Percentiles rank a stretch among this genome's conserved stretches.
Conservation (phyloP, 1,284 basidiomycete genomes). For the Thecaphora thlaspeos region DNA sequence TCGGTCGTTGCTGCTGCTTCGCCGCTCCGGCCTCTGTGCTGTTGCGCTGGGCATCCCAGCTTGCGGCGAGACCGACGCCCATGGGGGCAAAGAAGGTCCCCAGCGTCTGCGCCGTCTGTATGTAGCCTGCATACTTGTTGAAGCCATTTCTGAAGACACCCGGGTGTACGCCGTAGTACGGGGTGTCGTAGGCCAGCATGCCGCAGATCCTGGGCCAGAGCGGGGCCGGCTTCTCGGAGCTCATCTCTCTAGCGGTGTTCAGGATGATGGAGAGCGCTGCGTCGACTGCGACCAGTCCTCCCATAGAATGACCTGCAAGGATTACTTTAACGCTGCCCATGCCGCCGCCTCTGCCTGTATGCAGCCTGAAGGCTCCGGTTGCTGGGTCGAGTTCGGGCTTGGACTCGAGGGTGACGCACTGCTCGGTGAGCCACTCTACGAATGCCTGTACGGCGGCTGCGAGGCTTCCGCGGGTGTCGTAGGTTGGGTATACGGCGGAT, state of each 20-base stretch:
- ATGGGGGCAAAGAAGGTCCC: constrained; percentile 60
- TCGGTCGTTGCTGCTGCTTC: background rate
- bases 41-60: constrained; percentile 38
- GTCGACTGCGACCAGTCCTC: constrained; percentile 71
- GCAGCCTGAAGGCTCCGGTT: constrained; percentile 15
- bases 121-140: constrained; percentile 73
- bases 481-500: constrained; percentile 79
- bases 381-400: constrained; percentile 30
- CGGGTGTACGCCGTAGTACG: constrained; percentile 67
- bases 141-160: constrained; percentile 80
- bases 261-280: constrained; percentile 63
- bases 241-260: constrained; percentile 9
- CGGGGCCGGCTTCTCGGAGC: constrained; percentile 57
- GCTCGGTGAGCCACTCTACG: constrained; percentile 61
- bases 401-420: constrained; percentile 79
- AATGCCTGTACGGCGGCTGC: constrained; percentile 36
- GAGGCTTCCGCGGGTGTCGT: constrained; percentile 67
- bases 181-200: constrained; percentile 85
- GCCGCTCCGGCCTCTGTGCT: background rate
- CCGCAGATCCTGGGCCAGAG: constrained; percentile 81
- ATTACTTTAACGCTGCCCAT: constrained; percentile 65
- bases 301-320: constrained; percentile 77
- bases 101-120: constrained; percentile 66
- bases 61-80: constrained; percentile 63
- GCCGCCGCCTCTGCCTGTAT: constrained; percentile 35